Evolutionary conservation across 2,329 filamentous ascomycete species (phyloP).

Genomic region (Bipolaris gigantea): DNA sequence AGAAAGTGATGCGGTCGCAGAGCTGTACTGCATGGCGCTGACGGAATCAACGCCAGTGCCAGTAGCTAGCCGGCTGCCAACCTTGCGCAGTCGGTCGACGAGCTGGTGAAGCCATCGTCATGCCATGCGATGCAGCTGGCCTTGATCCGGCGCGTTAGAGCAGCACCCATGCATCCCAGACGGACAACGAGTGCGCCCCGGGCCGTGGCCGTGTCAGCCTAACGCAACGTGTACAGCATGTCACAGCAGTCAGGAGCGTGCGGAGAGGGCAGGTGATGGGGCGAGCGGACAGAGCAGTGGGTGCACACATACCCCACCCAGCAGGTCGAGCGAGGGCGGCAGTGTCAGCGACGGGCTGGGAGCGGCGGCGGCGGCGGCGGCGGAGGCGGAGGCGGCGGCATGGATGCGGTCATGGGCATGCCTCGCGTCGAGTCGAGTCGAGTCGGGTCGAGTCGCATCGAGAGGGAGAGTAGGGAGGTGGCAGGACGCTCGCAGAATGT

Average conservation of each 20-base stretch:
- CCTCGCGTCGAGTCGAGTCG: not conserved
- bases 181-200: constrained; percentile 30
- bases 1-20: constrained; percentile 6
- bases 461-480: not conserved
- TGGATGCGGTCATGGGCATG: constrained; percentile 18
- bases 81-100: constrained; percentile 16
- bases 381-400: not conserved
- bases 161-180: constrained; percentile 22
- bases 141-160: constrained; percentile 30
- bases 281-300: constrained; percentile 15
- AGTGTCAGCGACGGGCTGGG: constrained; percentile 19
- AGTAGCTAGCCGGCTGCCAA: constrained; percentile 22
- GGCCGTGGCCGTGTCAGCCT: constrained; percentile 40
- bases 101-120: constrained; percentile 15
- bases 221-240: constrained; percentile 32
- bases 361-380: not conserved
- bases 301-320: constrained; percentile 11
- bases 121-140: constrained; percentile 23
- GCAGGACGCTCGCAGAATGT: not conserved
- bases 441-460: not conserved
- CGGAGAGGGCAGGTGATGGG: constrained; percentile 29
- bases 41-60: constrained; percentile 14
- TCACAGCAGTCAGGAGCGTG: constrained; percentile 30
- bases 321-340: constrained; percentile 12
- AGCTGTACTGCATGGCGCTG: constrained; percentile 18